Conservation (phyloP, 306 rosid species). For the Lablab purpureus region DNA sequence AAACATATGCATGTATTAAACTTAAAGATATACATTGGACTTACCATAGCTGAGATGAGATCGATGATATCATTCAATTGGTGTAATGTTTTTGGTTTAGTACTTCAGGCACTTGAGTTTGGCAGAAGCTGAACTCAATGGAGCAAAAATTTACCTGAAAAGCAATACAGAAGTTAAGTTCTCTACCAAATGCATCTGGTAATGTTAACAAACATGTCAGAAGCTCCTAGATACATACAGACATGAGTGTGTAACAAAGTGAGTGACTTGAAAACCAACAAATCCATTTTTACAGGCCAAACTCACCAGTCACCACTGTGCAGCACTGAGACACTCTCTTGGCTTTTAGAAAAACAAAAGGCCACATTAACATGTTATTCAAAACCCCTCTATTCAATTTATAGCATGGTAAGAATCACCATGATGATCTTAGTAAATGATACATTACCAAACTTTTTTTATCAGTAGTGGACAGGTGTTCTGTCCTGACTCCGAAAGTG, state of each 20-base stretch:
- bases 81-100: not conserved
- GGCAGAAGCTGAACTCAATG: not conserved
- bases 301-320: constrained; percentile 24
- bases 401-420: constrained; percentile 27
- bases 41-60: constrained; percentile 30
- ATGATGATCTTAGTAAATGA: constrained; percentile 24
- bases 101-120: constrained; percentile 5
- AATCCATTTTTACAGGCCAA: constrained; percentile 30
- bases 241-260: not conserved
- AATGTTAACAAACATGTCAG: constrained; percentile 13
- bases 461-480: constrained; percentile 26
- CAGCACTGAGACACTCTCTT: not conserved
- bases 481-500: constrained; percentile 41
- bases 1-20: not conserved
- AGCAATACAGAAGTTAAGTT: constrained; percentile 4
- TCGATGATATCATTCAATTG: constrained; percentile 1
- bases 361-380: constrained; percentile 35
- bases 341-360: constrained; percentile 29
- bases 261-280: constrained; percentile 22
- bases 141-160: not conserved
- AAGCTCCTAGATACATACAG: not conserved
- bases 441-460: not conserved
- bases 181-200: not conserved
- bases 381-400: constrained; percentile 16
- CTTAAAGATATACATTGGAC: constrained; percentile 32